These are phyloP conservation scores for Cladophialophora carrionii DNA, from an alignment of 2,329 filamentous ascomycete genomes.

Conservation along the genomic window DNA sequence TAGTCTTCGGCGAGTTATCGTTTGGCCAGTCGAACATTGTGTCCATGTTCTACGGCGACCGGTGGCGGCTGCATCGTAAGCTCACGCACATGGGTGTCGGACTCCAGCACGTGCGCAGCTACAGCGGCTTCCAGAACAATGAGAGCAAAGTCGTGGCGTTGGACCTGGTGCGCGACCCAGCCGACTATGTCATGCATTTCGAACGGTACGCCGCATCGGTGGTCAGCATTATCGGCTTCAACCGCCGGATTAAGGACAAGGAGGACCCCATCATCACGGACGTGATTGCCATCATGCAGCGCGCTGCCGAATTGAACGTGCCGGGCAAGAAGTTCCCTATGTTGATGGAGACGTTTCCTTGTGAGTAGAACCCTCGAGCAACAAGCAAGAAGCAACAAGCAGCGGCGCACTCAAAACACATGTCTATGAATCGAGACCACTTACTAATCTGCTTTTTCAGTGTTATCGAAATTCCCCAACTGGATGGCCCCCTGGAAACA, in stretches of 20 bases:
- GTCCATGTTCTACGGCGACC: slow-evolving; percentile 49
- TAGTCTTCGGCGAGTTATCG: slow-evolving; percentile 42
- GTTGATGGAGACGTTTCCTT: slow-evolving; percentile 61
- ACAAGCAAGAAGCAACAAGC: neutral
- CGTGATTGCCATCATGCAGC: slow-evolving; percentile 63
- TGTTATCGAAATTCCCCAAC: slow-evolving; percentile 54
- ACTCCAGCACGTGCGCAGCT: slow-evolving; percentile 59
- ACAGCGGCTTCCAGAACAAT: slow-evolving; percentile 60
- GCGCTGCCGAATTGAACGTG: slow-evolving; percentile 60
- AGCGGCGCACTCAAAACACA: too few relatives aligned
- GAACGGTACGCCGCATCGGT: slow-evolving; percentile 50
- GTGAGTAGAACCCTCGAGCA: slow-evolving; percentile 13
- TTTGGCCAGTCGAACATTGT: slow-evolving; percentile 45
- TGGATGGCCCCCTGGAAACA: slow-evolving; percentile 57
- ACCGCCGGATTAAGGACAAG: slow-evolving; percentile 46
- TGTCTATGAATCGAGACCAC: neutral
- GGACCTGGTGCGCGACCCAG: slow-evolving; percentile 44
- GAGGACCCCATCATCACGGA: slow-evolving; percentile 64
- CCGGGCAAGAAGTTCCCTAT: slow-evolving; percentile 61
- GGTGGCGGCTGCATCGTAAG: slow-evolving; percentile 52
- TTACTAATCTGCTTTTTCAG: slow-evolving; percentile 16
- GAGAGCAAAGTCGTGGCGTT: slow-evolving; percentile 61
- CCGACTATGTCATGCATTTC: slow-evolving; percentile 46
- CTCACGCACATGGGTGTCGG: slow-evolving; percentile 59
- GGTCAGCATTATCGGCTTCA: slow-evolving; percentile 49